phyloP scores from a whole-genome alignment of 192 early-diverging fungal species.

The Coemansia sp. region DNA sequence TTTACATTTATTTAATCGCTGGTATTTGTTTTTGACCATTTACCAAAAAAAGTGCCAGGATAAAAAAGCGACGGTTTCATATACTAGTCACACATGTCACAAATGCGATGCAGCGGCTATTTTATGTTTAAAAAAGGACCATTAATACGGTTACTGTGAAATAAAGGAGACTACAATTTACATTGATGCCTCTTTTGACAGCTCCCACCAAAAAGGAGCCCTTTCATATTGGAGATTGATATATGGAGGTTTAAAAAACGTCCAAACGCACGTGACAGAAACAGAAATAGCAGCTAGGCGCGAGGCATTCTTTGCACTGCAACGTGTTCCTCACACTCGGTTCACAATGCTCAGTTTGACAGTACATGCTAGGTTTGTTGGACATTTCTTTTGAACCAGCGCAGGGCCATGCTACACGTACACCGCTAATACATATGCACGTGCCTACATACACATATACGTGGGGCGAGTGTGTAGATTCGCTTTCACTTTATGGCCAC shows the following conservation, averaged over 20 bases:
- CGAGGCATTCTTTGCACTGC: too few relatives aligned
- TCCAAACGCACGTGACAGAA: neutral
- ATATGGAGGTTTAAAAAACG: neutral
- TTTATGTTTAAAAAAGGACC: neutral
- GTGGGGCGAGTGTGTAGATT: slow-evolving; percentile 2
- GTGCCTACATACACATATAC: neutral
- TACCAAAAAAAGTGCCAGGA: neutral
- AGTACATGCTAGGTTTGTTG: neutral
- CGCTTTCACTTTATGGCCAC: too few relatives aligned
- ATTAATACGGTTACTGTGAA: neutral
- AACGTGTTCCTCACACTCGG: neutral
- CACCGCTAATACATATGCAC: too few relatives aligned
- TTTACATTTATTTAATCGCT: neutral
- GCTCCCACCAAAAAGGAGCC: too few relatives aligned
- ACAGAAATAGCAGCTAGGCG: neutral
- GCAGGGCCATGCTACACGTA: neutral
- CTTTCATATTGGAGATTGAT: neutral
- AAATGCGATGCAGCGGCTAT: neutral
- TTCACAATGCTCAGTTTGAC: neutral
- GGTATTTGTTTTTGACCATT: neutral
- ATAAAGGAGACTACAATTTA: neutral
- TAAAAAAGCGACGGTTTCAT: neutral
- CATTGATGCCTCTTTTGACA: neutral
- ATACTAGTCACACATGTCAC: neutral
- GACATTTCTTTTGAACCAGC: neutral